Evolutionary conservation across 139 green algal species (phyloP), one percentile per base, ranked within the genome.

Genomic region (Dunaliella primolecta): DNA sequence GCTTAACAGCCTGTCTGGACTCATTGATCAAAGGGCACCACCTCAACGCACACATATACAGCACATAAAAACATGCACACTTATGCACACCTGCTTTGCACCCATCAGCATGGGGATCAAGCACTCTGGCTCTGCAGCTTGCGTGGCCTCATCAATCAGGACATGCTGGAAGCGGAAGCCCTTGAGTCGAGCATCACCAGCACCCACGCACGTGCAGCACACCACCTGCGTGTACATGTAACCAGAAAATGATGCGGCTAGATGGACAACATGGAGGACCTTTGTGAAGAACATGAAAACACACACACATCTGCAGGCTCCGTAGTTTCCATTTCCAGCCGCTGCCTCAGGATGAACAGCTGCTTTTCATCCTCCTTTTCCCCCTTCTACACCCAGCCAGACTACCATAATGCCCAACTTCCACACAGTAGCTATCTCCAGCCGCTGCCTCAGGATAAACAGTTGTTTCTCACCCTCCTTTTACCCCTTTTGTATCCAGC

Each of bases 61-160:
- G 2, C 24, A 72, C 23, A 34, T 30, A 36, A 3, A 33, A 3
- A 71, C 15, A 82, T 34, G 35, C 21, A 83, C 27, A 64, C 46
- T 25, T 15, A 64, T 15, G 38, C 55, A 20, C 81, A 94, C 90
- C 90, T 97, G 95, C 89, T 98, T 98, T 56, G 93, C 94, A 15
- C 97, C 97, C 90, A 98, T 92, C 76, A 99, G 93, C 90, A 99
- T 90, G 2, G 97, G 95, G 71, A 99, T 97, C 36, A 99, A 91
- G 64, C 90, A 93, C 93, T 99, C 97, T 0, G 96, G 90, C 88
- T 99, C 97, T 3, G 94, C 95, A 11, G 96, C 94, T 92, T 99
- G 97, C 23, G 97, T 99, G 57, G 91, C 94, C 90, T 99, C 97
- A 83, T 98, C 95, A 56, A 99, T 94, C 35, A 99, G 88, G 70